Conservation (phyloP, 768 basidiomycete genomes). For the Holtermannia corniformis region DNA sequence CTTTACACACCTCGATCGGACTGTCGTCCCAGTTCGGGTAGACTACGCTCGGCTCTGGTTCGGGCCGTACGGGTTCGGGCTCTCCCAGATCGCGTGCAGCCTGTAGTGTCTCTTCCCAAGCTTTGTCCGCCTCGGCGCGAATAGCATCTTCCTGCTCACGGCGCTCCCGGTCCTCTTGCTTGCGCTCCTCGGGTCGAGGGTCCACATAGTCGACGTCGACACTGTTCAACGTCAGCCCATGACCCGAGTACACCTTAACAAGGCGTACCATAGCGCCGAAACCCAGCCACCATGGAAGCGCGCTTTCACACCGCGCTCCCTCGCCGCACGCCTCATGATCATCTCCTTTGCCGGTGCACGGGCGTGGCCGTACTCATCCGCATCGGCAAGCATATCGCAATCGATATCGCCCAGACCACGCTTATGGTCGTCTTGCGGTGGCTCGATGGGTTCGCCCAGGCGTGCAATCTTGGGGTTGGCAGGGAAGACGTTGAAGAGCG, state of each 20-base stretch:
- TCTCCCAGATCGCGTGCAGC: neutral
- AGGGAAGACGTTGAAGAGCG: conserved; percentile 28
- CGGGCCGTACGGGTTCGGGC: conserved; percentile 7
- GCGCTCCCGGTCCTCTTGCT: conserved; percentile 13
- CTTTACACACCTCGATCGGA: conserved; percentile 27
- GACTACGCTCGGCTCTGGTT: conserved; percentile 8
- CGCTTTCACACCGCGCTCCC: conserved; percentile 31
- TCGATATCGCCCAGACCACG: conserved; percentile 33
- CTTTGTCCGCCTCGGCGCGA: conserved; percentile 1
- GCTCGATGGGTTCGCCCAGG: conserved; percentile 13
- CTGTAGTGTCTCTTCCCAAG: conserved; percentile 4
- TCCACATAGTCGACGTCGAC: conserved; percentile 35
- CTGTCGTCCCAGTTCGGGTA: conserved; percentile 27
- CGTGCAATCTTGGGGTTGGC: conserved; percentile 20
- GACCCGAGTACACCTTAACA: neutral
- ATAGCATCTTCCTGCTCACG: conserved; percentile 11
- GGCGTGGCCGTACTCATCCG: conserved; percentile 27
- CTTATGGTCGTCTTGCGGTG: conserved; percentile 17
- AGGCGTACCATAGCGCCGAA: conserved; percentile 27
- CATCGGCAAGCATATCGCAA: conserved; percentile 38
- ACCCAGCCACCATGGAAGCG: conserved; percentile 35
- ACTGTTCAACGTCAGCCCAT: conserved; percentile 8
- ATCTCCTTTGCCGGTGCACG: conserved; percentile 27
- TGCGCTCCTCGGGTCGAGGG: conserved; percentile 21
- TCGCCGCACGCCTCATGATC: conserved; percentile 28